These are phyloP conservation scores for Helicocarpus griseus DNA, from an alignment of 2,329 filamentous ascomycete genomes.

Conservation along the genomic window DNA sequence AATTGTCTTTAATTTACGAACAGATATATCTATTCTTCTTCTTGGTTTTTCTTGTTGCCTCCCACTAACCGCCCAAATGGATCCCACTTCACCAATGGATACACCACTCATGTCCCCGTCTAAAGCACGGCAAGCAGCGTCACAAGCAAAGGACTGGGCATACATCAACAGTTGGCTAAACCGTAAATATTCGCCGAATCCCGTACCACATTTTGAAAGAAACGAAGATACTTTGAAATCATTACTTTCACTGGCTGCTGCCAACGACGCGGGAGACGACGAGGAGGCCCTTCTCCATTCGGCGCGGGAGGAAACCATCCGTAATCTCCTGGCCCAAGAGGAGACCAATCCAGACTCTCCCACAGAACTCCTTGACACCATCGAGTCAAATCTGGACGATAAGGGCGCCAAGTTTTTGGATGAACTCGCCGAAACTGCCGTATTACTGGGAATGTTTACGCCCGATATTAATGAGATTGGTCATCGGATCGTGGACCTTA, in stretches of 20 bases:
- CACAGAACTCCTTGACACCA: slow-evolving; percentile 39
- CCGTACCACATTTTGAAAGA: slow-evolving; percentile 68
- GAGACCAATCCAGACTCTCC: slow-evolving; percentile 23
- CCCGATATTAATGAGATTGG: slow-evolving; percentile 44
- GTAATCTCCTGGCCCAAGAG: slow-evolving; percentile 21
- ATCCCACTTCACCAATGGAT: slow-evolving; percentile 1
- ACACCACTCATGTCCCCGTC: slow-evolving; percentile 47
- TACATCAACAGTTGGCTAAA: slow-evolving; percentile 77
- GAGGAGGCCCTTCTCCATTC: slow-evolving; percentile 27
- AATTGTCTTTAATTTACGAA: background rate
- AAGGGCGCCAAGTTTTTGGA: slow-evolving; percentile 48
- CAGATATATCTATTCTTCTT: background rate
- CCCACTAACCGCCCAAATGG: slow-evolving; percentile 1
- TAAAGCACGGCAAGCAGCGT: slow-evolving; percentile 63
- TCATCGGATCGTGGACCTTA: slow-evolving; percentile 46
- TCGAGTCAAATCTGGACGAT: slow-evolving; percentile 46
- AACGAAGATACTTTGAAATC: slow-evolving; percentile 73
- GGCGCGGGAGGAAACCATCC: slow-evolving; percentile 28
- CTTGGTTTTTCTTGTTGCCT: slow-evolving; percentile 6
- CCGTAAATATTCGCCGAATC: slow-evolving; percentile 54
- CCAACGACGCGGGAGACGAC: slow-evolving; percentile 60
- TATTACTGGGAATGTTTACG: slow-evolving; percentile 41
- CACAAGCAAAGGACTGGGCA: slow-evolving; percentile 82
- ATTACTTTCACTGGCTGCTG: slow-evolving; percentile 61
- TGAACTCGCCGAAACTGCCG: slow-evolving; percentile 45